Evolutionary conservation across 2,329 filamentous ascomycete genomes (phyloP).

Genomic region (Phyllosticta paracitricarpa): DNA sequence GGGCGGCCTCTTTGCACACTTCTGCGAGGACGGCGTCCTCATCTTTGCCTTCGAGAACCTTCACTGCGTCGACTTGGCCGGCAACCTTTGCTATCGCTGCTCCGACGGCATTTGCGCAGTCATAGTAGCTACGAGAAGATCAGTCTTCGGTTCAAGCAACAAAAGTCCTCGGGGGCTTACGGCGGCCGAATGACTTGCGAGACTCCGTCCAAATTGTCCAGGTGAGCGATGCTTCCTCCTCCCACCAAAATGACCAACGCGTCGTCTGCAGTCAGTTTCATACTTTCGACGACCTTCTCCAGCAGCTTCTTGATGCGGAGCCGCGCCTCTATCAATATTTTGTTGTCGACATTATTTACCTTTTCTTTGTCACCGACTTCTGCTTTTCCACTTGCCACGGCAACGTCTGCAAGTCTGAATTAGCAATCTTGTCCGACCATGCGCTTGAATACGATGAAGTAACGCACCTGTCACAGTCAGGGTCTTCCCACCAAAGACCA

Average conservation of each 20-base stretch:
- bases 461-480: slow-evolving; percentile 36
- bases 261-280: slow-evolving; percentile 46
- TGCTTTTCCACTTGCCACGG: slow-evolving; percentile 25
- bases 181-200: slow-evolving; percentile 34
- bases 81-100: slow-evolving; percentile 49
- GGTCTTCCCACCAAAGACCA: slow-evolving; percentile 44
- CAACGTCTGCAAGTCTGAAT: slow-evolving; percentile 31
- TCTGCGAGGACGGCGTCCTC: slow-evolving; percentile 17
- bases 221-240: slow-evolving; percentile 42
- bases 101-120: slow-evolving; percentile 51
- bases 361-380: slow-evolving; percentile 17
- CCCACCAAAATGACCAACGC: slow-evolving; percentile 47
- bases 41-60: slow-evolving; percentile 32
- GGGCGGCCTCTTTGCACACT: slow-evolving; percentile 16
- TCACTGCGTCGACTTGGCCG: slow-evolving; percentile 42
- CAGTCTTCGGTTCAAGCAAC: slow-evolving; percentile 37
- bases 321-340: slow-evolving; percentile 17
- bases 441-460: neutral
- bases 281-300: slow-evolving; percentile 44
- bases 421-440: neutral
- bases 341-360: slow-evolving; percentile 1
- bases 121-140: slow-evolving; percentile 28
- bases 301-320: slow-evolving; percentile 38
- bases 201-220: neutral
- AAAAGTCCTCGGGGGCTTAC: slow-evolving; percentile 34